Evolutionary conservation across 495 filamentous ascomycete genomes (phyloP), one percentile per base, ranked within the genome.

Genomic region (Durotheca rogersii): DNA sequence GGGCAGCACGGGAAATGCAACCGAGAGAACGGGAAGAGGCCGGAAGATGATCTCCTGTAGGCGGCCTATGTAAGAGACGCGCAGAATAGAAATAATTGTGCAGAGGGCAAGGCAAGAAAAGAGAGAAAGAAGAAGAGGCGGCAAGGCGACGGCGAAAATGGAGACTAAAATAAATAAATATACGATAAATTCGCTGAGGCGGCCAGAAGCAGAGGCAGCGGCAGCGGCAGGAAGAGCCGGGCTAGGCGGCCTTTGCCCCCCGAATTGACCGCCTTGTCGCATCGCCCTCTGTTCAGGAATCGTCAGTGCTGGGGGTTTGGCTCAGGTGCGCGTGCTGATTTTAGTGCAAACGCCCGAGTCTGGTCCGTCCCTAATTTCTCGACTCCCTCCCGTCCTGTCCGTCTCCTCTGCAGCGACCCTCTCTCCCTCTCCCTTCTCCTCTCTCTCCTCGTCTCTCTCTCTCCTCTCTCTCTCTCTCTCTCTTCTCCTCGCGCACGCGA

Each of bases 281-380:
- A 46, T 51, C 51, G 53, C 53, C 41, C 53, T 56, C 51, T 56
- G 35, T 46, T 56, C 53, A 50, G 56, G 50, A 59, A 53, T 53
- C 55, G 49, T 58, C 56, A 59, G 50, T 53, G 49, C 56, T 53
- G 42, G 51, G 51, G 33, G 7, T 41, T 46, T 50, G 56, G 54
- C 48, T 58, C 48, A 59, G 56, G 56, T 59, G 56, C 50, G 56
- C 56, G 40, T 51, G 50, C 56, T 59, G 56, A 58, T 53, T 59
- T 59, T 59, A 59, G 56, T 45, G 56, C 56, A 59, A 59, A 59
- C 56, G 49, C 56, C 56, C 56, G 56, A 59, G 56, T 59, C 50
- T 59, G 49, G 56, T 59, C 56, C 56, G 4, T 49, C 53, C 36
- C 27, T 53, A 53, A 53, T 53, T 53, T 53, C 44, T 59, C 21